Conservation (phyloP, 768 basidiomycete genomes). For the Lentinula aciculospora region DNA sequence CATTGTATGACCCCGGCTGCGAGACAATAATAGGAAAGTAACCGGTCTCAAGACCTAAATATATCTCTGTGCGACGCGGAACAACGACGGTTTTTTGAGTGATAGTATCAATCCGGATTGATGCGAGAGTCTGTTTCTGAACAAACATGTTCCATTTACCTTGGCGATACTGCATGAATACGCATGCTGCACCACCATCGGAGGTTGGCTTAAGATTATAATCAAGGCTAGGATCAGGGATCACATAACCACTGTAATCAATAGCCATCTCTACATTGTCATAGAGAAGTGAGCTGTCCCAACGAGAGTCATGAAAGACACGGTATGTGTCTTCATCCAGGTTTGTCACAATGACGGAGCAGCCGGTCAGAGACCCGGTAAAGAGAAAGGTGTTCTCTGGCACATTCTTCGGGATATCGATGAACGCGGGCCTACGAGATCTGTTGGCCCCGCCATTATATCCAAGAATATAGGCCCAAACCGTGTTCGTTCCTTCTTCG, state of each 20-base stretch:
- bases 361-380: not conserved
- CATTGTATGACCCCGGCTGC: not conserved
- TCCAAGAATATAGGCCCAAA: not conserved
- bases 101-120: too few species aligned
- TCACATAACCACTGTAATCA: not conserved
- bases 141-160: not conserved
- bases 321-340: not conserved
- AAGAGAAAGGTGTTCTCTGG: not conserved
- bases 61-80: not conserved
- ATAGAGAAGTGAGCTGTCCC: not conserved
- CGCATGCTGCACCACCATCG: not conserved
- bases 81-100: not conserved
- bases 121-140: not conserved
- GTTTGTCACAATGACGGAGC: not conserved
- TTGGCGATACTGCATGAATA: not conserved
- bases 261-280: not conserved
- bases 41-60: not conserved
- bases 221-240: not conserved
- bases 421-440: not conserved
- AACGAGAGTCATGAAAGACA: not conserved
- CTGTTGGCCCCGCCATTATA: not conserved
- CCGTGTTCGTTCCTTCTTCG: not conserved
- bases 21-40: not conserved
- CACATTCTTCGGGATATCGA: not conserved
- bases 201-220: not conserved